Evolutionary conservation across 2,329 filamentous ascomycete genomes (phyloP).

Genomic region (Alternaria angustiovoidea): DNA sequence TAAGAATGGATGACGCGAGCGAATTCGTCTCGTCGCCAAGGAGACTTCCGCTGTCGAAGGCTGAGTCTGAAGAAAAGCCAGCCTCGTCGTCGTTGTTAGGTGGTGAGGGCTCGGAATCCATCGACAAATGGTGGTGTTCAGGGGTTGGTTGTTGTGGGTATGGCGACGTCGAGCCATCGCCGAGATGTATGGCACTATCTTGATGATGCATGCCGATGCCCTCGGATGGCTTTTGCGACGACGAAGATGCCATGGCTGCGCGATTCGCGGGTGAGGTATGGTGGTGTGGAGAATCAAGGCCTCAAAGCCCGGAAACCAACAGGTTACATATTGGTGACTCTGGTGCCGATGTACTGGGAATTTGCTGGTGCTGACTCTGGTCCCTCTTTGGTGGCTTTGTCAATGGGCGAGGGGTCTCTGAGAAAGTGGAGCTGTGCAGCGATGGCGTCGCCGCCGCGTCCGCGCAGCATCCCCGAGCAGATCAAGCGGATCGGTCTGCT

Average conservation of each 20-base stretch:
- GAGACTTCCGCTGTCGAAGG: conserved; percentile 48
- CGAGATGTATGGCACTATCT: conserved; percentile 34
- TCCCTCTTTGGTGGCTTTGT: conserved; percentile 1
- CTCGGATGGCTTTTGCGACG: conserved; percentile 22
- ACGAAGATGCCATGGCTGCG: conserved; percentile 18
- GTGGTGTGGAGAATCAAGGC: not conserved
- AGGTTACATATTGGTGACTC: conserved; percentile 2
- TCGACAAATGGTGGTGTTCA: not conserved
- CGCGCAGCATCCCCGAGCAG: conserved; percentile 12
- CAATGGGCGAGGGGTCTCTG: conserved; percentile 5
- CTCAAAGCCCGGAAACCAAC: not conserved
- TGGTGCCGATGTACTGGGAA: not conserved
- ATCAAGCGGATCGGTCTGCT: conserved; percentile 10
- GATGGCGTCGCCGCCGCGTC: conserved; percentile 7
- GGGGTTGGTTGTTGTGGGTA: conserved; percentile 7
- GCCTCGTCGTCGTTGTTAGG: conserved; percentile 11
- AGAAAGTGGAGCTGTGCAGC: conserved; percentile 4
- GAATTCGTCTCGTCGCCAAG: conserved; percentile 48
- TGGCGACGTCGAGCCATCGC: conserved; percentile 18
- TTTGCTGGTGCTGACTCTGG: not conserved
- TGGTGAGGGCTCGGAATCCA: not conserved
- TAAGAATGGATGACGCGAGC: conserved; percentile 45
- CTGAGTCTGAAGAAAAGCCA: conserved; percentile 42
- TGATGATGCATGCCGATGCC: conserved; percentile 27
- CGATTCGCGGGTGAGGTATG: not conserved